These are phyloP conservation scores for Crithidia acanthocephali DNA, from an alignment of 208 protist species.

Conservation along the genomic window DNA sequence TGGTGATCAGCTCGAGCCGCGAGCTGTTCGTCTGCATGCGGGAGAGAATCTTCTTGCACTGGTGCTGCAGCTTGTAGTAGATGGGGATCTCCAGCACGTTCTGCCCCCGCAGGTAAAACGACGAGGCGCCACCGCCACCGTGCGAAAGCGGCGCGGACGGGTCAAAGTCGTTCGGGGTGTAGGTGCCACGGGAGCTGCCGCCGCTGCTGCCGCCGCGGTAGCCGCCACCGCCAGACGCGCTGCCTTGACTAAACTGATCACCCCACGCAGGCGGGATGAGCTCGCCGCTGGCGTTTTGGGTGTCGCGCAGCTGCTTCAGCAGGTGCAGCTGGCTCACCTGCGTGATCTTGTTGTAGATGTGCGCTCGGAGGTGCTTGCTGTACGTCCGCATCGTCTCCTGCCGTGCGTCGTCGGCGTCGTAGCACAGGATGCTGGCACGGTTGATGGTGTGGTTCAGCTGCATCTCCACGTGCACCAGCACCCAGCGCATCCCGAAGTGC, in stretches of 20 bases:
- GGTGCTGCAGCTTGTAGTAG: constrained; percentile 92
- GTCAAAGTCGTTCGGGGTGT: constrained; percentile 1
- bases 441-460: constrained; percentile 25
- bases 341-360: constrained; percentile 68
- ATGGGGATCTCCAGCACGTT: constrained; percentile 82
- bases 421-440: constrained; percentile 51
- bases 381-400: constrained; percentile 28
- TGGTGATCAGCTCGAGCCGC: constrained; percentile 79
- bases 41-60: constrained; percentile 80
- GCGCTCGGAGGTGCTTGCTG: constrained; percentile 42
- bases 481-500: constrained; percentile 60
- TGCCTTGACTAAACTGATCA: constrained; percentile 70
- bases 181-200: constrained; percentile 8
- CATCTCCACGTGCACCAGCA: constrained; percentile 61
- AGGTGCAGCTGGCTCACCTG: constrained; percentile 86
- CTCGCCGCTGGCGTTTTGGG: constrained; percentile 76
- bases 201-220: constrained; percentile 17
- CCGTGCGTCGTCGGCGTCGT: constrained; percentile 31
- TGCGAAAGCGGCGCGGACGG: not conserved
- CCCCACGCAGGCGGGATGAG: constrained; percentile 83
- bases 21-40: constrained; percentile 74
- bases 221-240: not conserved
- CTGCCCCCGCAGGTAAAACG: constrained; percentile 65
- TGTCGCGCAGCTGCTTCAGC: constrained; percentile 86
- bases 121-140: constrained; percentile 11